Evolutionary conservation across 1,139 yeast species (phyloP), one percentile per base, ranked within the genome.

Genomic region (Suhomyces choctaworum): DNA sequence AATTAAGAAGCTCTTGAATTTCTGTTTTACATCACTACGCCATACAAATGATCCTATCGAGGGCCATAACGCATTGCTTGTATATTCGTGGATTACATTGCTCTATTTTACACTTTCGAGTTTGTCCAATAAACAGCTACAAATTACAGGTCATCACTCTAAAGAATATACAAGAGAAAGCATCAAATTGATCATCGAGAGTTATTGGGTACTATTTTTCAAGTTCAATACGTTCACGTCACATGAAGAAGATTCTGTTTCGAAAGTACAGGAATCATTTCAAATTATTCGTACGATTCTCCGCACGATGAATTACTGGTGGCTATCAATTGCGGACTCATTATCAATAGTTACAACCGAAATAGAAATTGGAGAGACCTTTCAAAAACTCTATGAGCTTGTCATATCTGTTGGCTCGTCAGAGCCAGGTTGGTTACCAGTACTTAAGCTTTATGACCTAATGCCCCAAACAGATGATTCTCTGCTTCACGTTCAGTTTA

Each of bases 51-150:
- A 32, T n/a, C 11, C 4, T 15, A 31, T 31, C 15, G 7, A 23
- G 4, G 31, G 39, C 10, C 16, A 27, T 14, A 25, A 36, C 7
- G 29, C 27, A 22, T 11, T 39, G 29, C 12, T 37, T 24, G 34
- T 52, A 19, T 44, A 49, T 37, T 61, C 67, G 1, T 59, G 55
- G 44, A 41, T 61, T 10, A 32, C 58, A 11, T 49, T 58, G 22
- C 34, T 61, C 7, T 51, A 50, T 31, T 57, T 48, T 34, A 39
- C 54, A 5, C 44, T 50, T 5, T 24, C 16, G 28, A 35, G 25
- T 2, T 40, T 29, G 30, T 17, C 6, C 7, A 33, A 10, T 22
- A 19, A 27, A 36, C 24, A 21, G 11, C 20, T n/a, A 10, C 25
- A 4, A 19, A 21, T 7, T 22, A 5, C n/a, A 7, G 10, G 5